Conservation (phyloP, 208 protist genomes). For the Leishmania lainsoni region DNA sequence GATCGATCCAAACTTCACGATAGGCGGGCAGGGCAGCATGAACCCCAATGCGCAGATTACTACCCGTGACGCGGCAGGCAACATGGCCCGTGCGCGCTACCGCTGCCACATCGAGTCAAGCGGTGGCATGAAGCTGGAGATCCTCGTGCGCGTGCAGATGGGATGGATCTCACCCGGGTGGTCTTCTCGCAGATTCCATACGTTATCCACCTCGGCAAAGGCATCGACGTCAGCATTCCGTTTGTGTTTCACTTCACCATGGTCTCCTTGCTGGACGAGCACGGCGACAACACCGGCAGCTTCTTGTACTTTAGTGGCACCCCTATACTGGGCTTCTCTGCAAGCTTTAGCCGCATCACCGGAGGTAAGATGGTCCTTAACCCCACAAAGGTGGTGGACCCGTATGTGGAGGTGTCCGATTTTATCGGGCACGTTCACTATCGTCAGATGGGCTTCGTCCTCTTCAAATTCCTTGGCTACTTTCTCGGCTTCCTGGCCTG, state of each 20-base stretch:
- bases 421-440: conserved; percentile 83
- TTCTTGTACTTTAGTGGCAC: conserved; percentile 88
- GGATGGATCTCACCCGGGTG: conserved; percentile 86
- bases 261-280: conserved; percentile 82
- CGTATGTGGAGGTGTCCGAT: conserved; percentile 55
- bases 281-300: conserved; percentile 75
- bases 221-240: conserved; percentile 82
- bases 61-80: conserved; percentile 65
- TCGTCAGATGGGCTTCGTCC: conserved; percentile 77
- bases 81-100: conserved; percentile 78
- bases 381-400: conserved; percentile 68
- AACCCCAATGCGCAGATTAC: conserved; percentile 89
- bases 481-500: conserved; percentile 64
- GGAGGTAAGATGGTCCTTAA: conserved; percentile 75
- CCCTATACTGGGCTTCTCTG: conserved; percentile 77
- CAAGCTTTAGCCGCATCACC: conserved; percentile 56
- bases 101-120: conserved; percentile 66
- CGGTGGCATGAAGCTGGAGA: conserved; percentile 75
- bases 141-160: conserved; percentile 74
- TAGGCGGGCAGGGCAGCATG: conserved; percentile 59
- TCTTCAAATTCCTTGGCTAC: conserved; percentile 68
- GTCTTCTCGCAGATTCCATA: conserved; percentile 74
- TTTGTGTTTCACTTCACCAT: conserved; percentile 85
- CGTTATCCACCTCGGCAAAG: conserved; percentile 76
- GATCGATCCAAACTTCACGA: conserved; percentile 71